phyloP scores from a whole-genome alignment of 1,139 yeast genomes.

The Nakaseomyces kungkrabaensis region DNA sequence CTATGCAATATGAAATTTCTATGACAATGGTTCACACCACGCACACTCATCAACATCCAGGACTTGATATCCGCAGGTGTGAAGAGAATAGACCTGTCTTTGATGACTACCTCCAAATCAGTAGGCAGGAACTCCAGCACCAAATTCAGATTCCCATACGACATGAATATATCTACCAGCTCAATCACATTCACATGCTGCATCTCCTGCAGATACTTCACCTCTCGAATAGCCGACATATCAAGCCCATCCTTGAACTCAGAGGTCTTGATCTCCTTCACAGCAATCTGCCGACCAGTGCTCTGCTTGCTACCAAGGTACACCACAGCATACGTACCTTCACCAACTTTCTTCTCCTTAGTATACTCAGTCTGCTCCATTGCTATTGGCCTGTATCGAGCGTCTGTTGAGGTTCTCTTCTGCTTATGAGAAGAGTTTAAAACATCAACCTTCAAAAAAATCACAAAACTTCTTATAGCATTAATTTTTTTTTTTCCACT shows the following conservation, averaged over 20 bases:
- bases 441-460: background rate
- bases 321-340: constrained; percentile 98
- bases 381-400: background rate
- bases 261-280: constrained; percentile 91
- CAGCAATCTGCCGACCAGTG: constrained; percentile 53
- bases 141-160: constrained; percentile 61
- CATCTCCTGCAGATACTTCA: constrained; percentile 82
- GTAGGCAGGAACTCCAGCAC: constrained; percentile 88
- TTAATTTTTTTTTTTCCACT: background rate
- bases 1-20: constrained; percentile 83
- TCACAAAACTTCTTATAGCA: too few relatives aligned
- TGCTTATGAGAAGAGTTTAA: background rate
- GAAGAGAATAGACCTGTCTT: constrained; percentile 68
- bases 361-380: constrained; percentile 18
- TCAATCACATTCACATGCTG: constrained; percentile 79
- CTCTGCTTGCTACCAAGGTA: constrained; percentile 61
- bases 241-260: constrained; percentile 93
- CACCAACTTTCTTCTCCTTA: constrained; percentile 76
- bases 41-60: constrained; percentile 86
- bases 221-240: constrained; percentile 95
- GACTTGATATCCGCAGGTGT: constrained; percentile 83
- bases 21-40: constrained; percentile 95
- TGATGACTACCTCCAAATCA: constrained; percentile 82
- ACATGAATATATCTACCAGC: constrained; percentile 74
- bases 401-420: background rate